Evolutionary conservation across 1,284 basidiomycete species (phyloP), one percentile per base, ranked within the genome.

Genomic region (Exsudoporus floridanus): DNA sequence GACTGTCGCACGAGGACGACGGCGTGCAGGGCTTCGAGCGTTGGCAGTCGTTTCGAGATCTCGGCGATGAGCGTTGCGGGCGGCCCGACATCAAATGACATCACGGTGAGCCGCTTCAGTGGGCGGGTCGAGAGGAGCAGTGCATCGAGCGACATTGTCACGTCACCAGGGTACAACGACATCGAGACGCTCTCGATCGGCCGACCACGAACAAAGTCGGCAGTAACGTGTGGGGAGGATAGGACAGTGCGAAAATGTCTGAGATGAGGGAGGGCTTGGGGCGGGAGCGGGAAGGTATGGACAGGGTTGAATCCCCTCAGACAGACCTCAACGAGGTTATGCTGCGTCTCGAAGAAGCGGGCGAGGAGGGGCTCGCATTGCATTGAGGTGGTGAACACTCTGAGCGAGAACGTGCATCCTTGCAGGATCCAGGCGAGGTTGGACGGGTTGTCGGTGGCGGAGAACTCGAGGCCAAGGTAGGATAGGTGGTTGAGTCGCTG

Each of bases 1-100:
- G 75, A 77, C 8, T 74, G 70, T 0, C 74, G 71, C 53, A 78
- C 67, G 13, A 83, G 66, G 36, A 81, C 71, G 7, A 85, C 78
- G 25, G 83, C 66, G 60, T 84, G 81, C 31, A 85, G 63, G 0
- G 81, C 80, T 60, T 84, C 79, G 38, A 85, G 68, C 28, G 70
- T 50, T 0, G 78, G 75, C 6, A 83, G 69, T 13, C 78, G 72
- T 40, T 60, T 55, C 4, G 78, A 71, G 7, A 85, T 70, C 47
- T 78, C 76, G 4, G 68, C 56, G 23, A 85, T 65, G 44, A 85
- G 66, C 40, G 70, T 66, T 1, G 69, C 61, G 7, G 78, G 79
- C 0, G 64, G 36, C 0, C 70, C 73, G 6, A 67, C 55, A 55
- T 83, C 82, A 37, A 85, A 79, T 30, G 78, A 78, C 70, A 85